phyloP scores from a whole-genome alignment of 2,329 filamentous ascomycete species.

The Colletotrichum graminicola region DNA sequence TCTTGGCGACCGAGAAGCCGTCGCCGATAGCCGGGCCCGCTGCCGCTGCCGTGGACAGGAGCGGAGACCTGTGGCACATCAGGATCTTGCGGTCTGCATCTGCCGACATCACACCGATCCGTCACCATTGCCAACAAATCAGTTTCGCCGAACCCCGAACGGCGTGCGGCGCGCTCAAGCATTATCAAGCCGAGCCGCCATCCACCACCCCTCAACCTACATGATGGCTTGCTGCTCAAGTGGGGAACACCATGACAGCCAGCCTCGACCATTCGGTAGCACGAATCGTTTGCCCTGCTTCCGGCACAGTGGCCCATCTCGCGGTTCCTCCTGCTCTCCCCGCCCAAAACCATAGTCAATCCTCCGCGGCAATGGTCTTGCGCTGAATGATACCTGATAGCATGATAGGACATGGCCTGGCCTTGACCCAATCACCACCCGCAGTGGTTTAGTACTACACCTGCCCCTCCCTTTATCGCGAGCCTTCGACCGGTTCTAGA shows the following conservation, averaged over 20 bases:
- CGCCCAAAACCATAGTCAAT: not conserved
- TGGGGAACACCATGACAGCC: constrained; percentile 2
- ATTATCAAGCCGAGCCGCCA: constrained; percentile 35
- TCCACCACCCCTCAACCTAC: constrained; percentile 31
- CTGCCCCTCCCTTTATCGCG: constrained; percentile 40
- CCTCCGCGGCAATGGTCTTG: not conserved
- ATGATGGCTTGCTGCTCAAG: constrained; percentile 33
- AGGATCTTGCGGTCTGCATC: not conserved
- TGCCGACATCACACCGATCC: not conserved
- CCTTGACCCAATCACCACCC: constrained; percentile 15
- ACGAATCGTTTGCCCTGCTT: constrained; percentile 12
- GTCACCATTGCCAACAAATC: constrained; percentile 4
- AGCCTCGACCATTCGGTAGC: constrained; percentile 29
- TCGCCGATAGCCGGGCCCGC: constrained; percentile 12
- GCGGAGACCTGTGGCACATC: constrained; percentile 11
- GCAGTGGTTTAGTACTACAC: constrained; percentile 2
- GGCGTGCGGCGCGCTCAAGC: constrained; percentile 37
- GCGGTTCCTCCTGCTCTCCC: not conserved
- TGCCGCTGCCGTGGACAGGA: constrained; percentile 10
- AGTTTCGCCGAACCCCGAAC: constrained; percentile 9
- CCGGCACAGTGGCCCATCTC: not conserved
- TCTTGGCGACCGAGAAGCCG: not conserved
- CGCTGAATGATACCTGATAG: not conserved
- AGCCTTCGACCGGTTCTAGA: constrained; percentile 28
- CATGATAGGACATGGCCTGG: constrained; percentile 17